These are phyloP conservation scores for Capronia americana DNA, from an alignment of 2,329 filamentous ascomycete genomes.

Conservation along the genomic window DNA sequence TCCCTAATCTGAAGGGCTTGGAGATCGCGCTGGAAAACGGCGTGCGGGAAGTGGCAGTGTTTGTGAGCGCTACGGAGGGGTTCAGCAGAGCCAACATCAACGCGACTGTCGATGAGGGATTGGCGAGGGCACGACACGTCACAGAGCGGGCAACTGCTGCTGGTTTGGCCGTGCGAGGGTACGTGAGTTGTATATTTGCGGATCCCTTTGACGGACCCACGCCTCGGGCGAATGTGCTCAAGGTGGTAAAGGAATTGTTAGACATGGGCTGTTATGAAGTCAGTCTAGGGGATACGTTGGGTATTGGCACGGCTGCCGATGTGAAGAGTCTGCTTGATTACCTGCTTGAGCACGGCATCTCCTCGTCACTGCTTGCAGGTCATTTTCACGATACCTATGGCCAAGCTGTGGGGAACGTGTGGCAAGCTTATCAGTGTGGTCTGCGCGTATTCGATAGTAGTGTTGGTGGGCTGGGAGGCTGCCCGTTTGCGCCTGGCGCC, in stretches of 20 bases:
- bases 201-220: conserved; percentile 61
- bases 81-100: conserved; percentile 54
- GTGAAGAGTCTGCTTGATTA: conserved; percentile 45
- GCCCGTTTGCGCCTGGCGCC: conserved; percentile 82
- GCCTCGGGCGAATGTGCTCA: conserved; percentile 58
- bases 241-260: conserved; percentile 65
- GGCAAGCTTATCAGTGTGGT: conserved; percentile 77
- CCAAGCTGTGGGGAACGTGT: conserved; percentile 81
- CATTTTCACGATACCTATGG: conserved; percentile 92
- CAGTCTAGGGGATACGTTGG: conserved; percentile 86
- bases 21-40: conserved; percentile 62
- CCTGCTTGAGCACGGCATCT: conserved; percentile 59
- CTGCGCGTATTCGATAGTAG: conserved; percentile 80
- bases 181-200: conserved; percentile 50
- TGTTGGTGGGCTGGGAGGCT: conserved; percentile 81
- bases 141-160: conserved; percentile 40
- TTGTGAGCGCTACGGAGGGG: conserved; percentile 51
- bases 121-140: conserved; percentile 46
- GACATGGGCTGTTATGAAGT: conserved; percentile 92
- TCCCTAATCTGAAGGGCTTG: conserved; percentile 51
- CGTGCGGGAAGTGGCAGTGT: conserved; percentile 50
- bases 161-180: conserved; percentile 46
- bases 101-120: conserved; percentile 48
- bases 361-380: conserved; percentile 74
- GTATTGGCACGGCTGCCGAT: conserved; percentile 72